Evolutionary conservation across 108 stramenopile genomes (phyloP).

Genomic region (Pinguiococcus pyrenoidosus): DNA sequence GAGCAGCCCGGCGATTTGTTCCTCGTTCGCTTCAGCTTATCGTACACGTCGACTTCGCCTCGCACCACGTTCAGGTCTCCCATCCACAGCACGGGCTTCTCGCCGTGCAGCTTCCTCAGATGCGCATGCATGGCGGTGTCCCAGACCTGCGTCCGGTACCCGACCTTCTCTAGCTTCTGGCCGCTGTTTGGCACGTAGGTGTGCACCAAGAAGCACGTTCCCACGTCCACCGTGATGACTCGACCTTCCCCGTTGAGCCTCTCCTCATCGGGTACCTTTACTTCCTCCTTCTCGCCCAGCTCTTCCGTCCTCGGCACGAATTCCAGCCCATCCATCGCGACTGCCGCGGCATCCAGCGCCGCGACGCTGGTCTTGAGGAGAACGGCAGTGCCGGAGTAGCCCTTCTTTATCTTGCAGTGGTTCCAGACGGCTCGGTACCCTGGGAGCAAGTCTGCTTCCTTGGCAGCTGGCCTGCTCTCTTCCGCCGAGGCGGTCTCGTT

Average conservation of each 20-base stretch:
- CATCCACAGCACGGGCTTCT: slow-evolving; percentile 31
- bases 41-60: too few relatives aligned
- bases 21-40: too few relatives aligned
- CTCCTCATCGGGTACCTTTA: slow-evolving; percentile 48
- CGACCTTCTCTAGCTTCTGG: slow-evolving; percentile 75
- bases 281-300: slow-evolving; percentile 49
- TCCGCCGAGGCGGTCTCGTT: slow-evolving; percentile 52
- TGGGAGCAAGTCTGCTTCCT: slow-evolving; percentile 38
- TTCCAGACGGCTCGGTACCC: slow-evolving; percentile 72
- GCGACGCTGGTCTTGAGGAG: slow-evolving; percentile 35
- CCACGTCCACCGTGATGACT: slow-evolving; percentile 64
- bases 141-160: slow-evolving; percentile 84
- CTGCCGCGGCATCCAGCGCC: not conserved
- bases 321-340: slow-evolving; percentile 9
- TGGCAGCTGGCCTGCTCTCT: slow-evolving; percentile 32
- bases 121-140: slow-evolving; percentile 56
- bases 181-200: slow-evolving; percentile 95
- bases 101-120: slow-evolving; percentile 9
- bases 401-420: slow-evolving; percentile 78
- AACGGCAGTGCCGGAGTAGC: slow-evolving; percentile 87
- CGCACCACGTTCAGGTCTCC: slow-evolving; percentile 41
- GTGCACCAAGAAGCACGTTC: slow-evolving; percentile 51
- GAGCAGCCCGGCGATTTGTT: too few relatives aligned
- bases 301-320: not conserved
- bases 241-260: slow-evolving; percentile 83